phyloP scores from a whole-genome alignment of 306 rosid genomes.

The Boehmeria nivea region DNA sequence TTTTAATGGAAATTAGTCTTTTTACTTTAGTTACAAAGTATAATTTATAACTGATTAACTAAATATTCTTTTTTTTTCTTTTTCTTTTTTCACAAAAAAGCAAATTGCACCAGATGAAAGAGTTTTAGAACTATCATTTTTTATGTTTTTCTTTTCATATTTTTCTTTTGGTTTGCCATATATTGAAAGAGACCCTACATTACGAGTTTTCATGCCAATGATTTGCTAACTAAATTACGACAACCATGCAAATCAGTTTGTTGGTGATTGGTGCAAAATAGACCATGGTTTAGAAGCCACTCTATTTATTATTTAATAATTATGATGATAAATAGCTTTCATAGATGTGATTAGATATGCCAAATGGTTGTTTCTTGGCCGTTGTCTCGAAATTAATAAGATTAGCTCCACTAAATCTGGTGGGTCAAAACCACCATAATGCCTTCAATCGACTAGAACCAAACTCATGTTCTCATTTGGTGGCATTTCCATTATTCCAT shows the following conservation, averaged over 20 bases:
- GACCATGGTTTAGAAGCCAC: slow-evolving; percentile 16
- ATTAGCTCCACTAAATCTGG: neutral
- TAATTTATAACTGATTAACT: too few species aligned
- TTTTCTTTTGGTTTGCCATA: neutral
- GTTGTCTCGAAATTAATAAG: slow-evolving; percentile 3
- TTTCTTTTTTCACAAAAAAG: too few species aligned
- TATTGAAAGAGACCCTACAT: neutral
- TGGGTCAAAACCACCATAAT: slow-evolving; percentile 3
- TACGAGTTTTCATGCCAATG: neutral
- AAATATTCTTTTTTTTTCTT: too few species aligned
- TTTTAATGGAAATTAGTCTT: too few species aligned
- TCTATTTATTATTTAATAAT: neutral
- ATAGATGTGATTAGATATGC: neutral
- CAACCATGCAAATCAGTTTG: slow-evolving; percentile 5
- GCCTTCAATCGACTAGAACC: neutral
- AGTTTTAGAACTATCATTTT: too few species aligned
- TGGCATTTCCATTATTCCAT: neutral
- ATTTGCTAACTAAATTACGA: slow-evolving; percentile 4
- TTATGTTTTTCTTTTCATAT: too few species aligned
- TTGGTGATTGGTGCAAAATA: slow-evolving; percentile 8
- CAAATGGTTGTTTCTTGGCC: slow-evolving; percentile 12
- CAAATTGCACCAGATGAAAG: too few species aligned
- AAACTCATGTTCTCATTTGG: neutral
- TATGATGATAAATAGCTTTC: too few species aligned
- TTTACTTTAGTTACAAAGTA: too few species aligned